Percentiles rank a stretch among this genome's conserved stretches.
Evolutionary conservation across 2,329 filamentous ascomycete species (phyloP).

Genomic region (Penicillium palitans): DNA sequence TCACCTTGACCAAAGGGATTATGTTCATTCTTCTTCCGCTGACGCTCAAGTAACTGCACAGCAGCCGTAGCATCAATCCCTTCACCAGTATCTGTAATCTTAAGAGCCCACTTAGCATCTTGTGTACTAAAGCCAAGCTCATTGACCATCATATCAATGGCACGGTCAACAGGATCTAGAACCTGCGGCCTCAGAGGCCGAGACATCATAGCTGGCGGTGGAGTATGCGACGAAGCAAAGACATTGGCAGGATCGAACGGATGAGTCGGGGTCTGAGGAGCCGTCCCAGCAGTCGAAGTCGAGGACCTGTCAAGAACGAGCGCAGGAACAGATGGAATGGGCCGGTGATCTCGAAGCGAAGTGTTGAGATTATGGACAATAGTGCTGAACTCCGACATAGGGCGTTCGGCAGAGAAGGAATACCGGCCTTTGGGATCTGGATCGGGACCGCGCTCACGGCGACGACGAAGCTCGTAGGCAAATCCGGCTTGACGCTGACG

Average conservation of each 20-base stretch:
- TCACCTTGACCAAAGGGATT: conserved; percentile 19
- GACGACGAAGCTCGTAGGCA: conserved; percentile 35
- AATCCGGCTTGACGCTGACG: conserved; percentile 36
- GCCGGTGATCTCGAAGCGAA: conserved; percentile 14
- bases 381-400: conserved; percentile 41
- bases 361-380: conserved; percentile 40
- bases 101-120: conserved; percentile 58
- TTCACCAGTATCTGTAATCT: conserved; percentile 60
- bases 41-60: conserved; percentile 54
- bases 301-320: conserved; percentile 11
- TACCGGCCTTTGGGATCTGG: conserved; percentile 15
- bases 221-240: conserved; percentile 18
- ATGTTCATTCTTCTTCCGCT: conserved; percentile 31
- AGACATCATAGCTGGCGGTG: conserved; percentile 16
- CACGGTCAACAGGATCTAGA: conserved; percentile 57
- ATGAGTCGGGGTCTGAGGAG: conserved; percentile 16
- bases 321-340: conserved; percentile 11
- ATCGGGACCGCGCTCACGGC: conserved; percentile 18
- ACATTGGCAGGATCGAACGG: conserved; percentile 4
- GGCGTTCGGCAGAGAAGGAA: conserved; percentile 38
- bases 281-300: conserved; percentile 21
- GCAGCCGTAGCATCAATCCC: conserved; percentile 59
- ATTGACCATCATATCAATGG: conserved; percentile 56
- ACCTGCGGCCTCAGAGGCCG: conserved; percentile 32
- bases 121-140: conserved; percentile 60